These are phyloP conservation scores for Dothiorella sarmentorum DNA, from an alignment of 2,329 filamentous ascomycete genomes.

Conservation along the genomic window DNA sequence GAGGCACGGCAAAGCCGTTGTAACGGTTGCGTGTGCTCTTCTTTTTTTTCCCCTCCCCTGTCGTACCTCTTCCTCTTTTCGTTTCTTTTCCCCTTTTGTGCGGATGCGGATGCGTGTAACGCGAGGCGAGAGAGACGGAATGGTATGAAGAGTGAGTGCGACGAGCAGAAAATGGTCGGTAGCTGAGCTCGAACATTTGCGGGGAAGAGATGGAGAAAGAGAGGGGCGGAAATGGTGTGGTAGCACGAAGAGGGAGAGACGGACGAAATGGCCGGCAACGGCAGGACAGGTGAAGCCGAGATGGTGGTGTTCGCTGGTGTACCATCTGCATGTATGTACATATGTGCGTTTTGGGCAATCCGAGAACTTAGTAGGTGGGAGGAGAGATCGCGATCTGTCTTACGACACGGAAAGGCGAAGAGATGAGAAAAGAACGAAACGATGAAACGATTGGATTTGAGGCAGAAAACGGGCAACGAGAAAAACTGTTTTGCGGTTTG, in stretches of 20 bases:
- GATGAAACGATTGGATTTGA: background rate
- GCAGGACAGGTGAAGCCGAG: background rate
- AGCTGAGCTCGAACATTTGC: too few relatives aligned
- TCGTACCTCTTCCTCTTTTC: too few relatives aligned
- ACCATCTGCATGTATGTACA: background rate
- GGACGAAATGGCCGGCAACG: background rate
- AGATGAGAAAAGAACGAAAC: background rate
- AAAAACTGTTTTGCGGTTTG: too few relatives aligned
- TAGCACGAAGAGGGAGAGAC: background rate
- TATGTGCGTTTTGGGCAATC: background rate
- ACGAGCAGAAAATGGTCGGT: background rate
- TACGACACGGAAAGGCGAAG: background rate
- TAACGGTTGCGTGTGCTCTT: background rate
- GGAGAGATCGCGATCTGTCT: background rate
- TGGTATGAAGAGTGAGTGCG: too few relatives aligned
- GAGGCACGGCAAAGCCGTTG: background rate
- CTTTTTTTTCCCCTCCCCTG: too few relatives aligned
- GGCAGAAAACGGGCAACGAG: background rate
- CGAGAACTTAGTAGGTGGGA: background rate
- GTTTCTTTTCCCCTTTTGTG: too few relatives aligned
- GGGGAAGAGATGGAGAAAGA: too few relatives aligned
- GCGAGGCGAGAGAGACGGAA: too few relatives aligned
- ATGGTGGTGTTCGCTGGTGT: background rate
- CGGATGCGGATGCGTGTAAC: too few relatives aligned
- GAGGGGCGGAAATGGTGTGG: background rate